phyloP scores from a whole-genome alignment of 768 basidiomycete genomes.

The Rhizopogon sp. region DNA sequence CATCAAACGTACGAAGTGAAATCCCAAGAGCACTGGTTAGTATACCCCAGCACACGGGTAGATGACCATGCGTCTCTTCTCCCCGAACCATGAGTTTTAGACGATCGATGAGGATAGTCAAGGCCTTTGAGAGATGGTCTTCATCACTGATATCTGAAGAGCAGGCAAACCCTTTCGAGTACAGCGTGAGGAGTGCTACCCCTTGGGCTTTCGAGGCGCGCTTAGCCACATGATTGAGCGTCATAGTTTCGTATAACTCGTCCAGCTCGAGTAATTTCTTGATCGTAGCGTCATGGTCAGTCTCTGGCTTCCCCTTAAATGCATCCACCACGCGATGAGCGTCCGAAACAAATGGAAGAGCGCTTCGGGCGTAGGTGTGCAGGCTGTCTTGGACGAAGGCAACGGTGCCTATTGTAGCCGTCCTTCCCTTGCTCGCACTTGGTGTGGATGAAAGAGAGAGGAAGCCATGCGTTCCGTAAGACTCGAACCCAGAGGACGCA shows the following conservation, averaged over 20 bases:
- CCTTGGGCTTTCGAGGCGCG: constrained; percentile 91
- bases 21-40: constrained; percentile 75
- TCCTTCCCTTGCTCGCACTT: constrained; percentile 7
- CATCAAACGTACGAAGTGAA: constrained; percentile 49
- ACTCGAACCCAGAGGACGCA: constrained; percentile 90
- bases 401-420: constrained; percentile 30
- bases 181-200: constrained; percentile 85
- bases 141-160: constrained; percentile 33
- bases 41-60: constrained; percentile 89
- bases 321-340: constrained; percentile 44
- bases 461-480: constrained; percentile 85
- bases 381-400: constrained; percentile 70
- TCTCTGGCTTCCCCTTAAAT: constrained; percentile 1
- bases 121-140: constrained; percentile 14
- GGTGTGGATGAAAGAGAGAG: constrained; percentile 25
- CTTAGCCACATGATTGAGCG: constrained; percentile 83
- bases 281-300: constrained; percentile 5
- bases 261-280: constrained; percentile 52
- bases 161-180: constrained; percentile 70
- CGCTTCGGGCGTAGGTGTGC: constrained; percentile 69
- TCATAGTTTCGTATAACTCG: constrained; percentile 75
- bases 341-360: constrained; percentile 76
- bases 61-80: constrained; percentile 71
- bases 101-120: constrained; percentile 46
- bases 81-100: constrained; percentile 66